Evolutionary conservation across 805 yeast genomes (phyloP).

Genomic region (Blastobotrys attinorum): DNA sequence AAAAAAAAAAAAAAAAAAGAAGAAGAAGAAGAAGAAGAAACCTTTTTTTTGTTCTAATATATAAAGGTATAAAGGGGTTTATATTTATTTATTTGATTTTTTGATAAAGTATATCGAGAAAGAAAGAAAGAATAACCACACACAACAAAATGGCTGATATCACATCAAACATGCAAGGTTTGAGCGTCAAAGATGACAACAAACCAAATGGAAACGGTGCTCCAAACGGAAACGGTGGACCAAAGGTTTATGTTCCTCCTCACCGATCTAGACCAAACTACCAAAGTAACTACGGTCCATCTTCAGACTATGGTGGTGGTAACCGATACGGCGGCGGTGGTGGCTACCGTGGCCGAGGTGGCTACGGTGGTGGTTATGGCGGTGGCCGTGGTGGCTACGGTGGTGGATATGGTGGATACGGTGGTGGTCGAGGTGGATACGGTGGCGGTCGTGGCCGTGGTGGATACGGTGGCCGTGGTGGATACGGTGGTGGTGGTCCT

Average conservation of each 20-base stretch:
- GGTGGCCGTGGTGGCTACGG: constrained; percentile 15
- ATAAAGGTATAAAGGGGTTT: neutral
- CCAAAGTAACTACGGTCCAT: constrained; percentile 1
- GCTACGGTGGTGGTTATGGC: constrained; percentile 13
- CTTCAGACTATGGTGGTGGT: constrained; percentile 8
- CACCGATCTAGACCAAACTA: constrained; percentile 29
- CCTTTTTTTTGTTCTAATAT: neutral
- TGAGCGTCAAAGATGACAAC: constrained; percentile 37
- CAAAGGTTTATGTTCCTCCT: constrained; percentile 50
- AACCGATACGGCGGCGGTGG: constrained; percentile 13
- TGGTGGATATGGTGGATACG: constrained; percentile 18
- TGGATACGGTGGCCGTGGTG: constrained; percentile 26
- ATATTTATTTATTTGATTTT: constrained; percentile 4
- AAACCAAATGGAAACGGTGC: constrained; percentile 9
- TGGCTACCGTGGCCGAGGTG: constrained; percentile 8
- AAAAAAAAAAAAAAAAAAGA: no score
- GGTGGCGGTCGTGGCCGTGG: constrained; percentile 25
- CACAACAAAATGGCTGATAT: constrained; percentile 46
- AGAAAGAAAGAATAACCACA: constrained; percentile 5
- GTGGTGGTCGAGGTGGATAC: constrained; percentile 24
- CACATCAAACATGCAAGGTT: constrained; percentile 48
- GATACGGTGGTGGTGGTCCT: constrained; percentile 27
- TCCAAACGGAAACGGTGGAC: constrained; percentile 18
- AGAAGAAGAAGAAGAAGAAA: no score
- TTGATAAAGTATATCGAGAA: neutral